Base-by-base conservation (phyloP, 257 asterid genomes). In the Rehmannia glutinosa region DNA sequence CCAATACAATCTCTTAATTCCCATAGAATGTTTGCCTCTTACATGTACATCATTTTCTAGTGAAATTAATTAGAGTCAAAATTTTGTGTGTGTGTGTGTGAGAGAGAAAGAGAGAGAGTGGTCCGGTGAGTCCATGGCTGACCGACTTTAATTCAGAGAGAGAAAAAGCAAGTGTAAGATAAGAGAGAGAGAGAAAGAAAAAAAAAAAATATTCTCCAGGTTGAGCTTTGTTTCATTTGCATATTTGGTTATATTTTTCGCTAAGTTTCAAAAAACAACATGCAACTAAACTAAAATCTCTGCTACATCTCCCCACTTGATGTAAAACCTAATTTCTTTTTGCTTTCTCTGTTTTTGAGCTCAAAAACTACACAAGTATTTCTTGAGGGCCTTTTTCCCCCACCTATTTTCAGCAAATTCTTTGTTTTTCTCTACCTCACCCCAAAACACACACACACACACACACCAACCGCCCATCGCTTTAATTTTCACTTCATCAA, bases 121-220 rank as follows among this genome's bases (percentile, higher is more conserved):
- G 91, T 90, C 97, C 96, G 84, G 71, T 62, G 84, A 86, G 95
- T 83, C 85, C 73, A 80, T 77, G 83, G 89, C 92, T 88, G 85
- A 80, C 96, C 90, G 86, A 79, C 84, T 82, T 72, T 73, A n/a
- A n/a, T n/a, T n/a, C n/a, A n/a, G 75, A 82, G 73, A 82, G 78
- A 36, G 80, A 70, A 45, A 69, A 57, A 65, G 79, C 50, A 43
- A 86, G 83, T 83, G 87, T 82, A 73, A 79, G 72, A 67, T 62
- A 79, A 74, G 42, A 75, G 46, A 68, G 56, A 73, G 24, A 75
- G 27, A 66, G 24, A 51, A 5, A 60, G 68, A 61, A 35, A 61
- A 45, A 53, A 24, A 69, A 57, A 45, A 69, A 65, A 71, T 59
- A 80, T 78, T 81, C 78, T 75, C 76, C 65, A 15, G 52, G 58